Conservation (phyloP, 129 eudicot species). For the Oenanthe sinensis region DNA sequence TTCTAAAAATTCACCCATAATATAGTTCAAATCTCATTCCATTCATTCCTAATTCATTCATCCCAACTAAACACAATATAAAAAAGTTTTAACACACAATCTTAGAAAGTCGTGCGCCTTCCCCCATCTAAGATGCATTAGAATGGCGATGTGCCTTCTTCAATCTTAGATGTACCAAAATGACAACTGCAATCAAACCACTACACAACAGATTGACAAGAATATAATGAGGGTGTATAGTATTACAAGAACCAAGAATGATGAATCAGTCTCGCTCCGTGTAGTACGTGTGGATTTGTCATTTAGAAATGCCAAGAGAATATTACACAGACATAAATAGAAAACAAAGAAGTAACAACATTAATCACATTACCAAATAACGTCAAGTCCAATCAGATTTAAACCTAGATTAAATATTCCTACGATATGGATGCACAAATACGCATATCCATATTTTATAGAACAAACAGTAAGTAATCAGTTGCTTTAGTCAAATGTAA, state of each 20-base stretch:
- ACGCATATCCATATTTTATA: neutral
- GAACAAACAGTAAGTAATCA: neutral
- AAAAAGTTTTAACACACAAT: too few relatives aligned
- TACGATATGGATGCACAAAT: conserved; percentile 12
- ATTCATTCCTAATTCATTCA: too few relatives aligned
- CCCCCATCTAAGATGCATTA: too few relatives aligned
- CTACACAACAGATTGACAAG: too few relatives aligned
- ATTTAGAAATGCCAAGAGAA: neutral
- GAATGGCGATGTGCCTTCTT: too few relatives aligned
- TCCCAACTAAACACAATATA: too few relatives aligned
- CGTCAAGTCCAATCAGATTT: neutral
- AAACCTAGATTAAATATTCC: conserved; percentile 7
- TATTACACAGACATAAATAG: neutral
- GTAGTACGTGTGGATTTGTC: neutral
- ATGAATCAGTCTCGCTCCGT: neutral
- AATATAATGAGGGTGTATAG: too few relatives aligned
- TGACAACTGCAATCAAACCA: too few relatives aligned
- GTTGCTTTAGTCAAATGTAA: neutral
- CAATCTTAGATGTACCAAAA: too few relatives aligned
- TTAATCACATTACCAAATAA: neutral
- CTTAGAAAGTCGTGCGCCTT: too few relatives aligned
- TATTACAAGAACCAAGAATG: neutral
- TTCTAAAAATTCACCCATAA: too few relatives aligned
- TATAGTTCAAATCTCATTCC: too few relatives aligned
- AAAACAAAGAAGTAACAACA: conserved; percentile 7